Conservation (phyloP, 1,284 basidiomycete species). For the Melampsora americana region DNA sequence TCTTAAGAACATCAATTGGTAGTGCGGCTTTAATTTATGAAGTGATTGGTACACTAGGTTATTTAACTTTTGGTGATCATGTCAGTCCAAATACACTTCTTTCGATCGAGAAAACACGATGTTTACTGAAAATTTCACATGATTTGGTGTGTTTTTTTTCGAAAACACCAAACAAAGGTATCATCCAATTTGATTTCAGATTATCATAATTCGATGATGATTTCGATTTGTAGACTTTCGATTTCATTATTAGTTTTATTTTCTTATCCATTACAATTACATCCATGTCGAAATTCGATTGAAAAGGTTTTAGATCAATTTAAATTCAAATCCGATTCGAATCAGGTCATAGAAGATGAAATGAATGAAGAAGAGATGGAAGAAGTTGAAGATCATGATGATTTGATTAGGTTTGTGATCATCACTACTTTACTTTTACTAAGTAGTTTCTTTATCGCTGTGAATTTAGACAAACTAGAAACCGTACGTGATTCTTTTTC, state of each 20-base stretch:
- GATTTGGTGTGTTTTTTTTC: background rate
- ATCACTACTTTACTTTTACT: conserved; percentile 72
- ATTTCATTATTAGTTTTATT: conserved; percentile 72
- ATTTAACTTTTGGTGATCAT: conserved; percentile 88
- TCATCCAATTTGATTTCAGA: conserved; percentile 46
- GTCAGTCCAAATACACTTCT: conserved; percentile 39
- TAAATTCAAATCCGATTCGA: background rate
- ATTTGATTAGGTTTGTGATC: conserved; percentile 63
- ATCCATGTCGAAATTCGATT: conserved; percentile 86
- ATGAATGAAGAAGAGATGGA: conserved; percentile 48
- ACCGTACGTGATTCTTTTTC: conserved; percentile 73
- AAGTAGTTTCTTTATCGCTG: conserved; percentile 67
- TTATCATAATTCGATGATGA: conserved; percentile 87
- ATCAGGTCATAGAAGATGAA: conserved; percentile 41
- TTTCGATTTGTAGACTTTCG: conserved; percentile 86
- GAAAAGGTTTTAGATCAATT: conserved; percentile 71
- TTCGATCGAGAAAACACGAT: no score
- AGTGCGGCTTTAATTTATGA: conserved; percentile 39
- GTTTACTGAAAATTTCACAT: no score
- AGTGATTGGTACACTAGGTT: conserved; percentile 65
- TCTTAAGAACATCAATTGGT: conserved; percentile 29
- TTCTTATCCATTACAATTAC: conserved; percentile 80
- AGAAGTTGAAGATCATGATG: conserved; percentile 54
- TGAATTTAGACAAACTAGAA: conserved; percentile 60
- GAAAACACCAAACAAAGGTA: no score